Conservation (phyloP, 768 basidiomycete genomes). For the Pulveroboletus ravenelii region DNA sequence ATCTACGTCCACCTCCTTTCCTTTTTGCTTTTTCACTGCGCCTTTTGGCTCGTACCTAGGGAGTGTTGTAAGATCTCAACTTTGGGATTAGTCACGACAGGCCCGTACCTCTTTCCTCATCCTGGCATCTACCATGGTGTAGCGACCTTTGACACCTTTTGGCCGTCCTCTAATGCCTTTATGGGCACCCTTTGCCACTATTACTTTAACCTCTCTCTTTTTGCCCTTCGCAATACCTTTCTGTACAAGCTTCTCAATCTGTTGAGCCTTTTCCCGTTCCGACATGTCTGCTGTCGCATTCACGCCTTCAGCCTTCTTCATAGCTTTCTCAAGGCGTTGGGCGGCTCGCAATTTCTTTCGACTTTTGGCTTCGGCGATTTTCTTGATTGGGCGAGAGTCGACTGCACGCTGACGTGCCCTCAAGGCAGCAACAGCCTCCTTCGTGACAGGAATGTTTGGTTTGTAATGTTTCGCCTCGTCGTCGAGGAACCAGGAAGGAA, state of each 20-base stretch:
- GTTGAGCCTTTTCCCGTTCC: conserved; percentile 92
- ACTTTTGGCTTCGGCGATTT: conserved; percentile 97
- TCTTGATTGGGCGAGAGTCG: conserved; percentile 97
- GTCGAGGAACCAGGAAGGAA: conserved; percentile 96
- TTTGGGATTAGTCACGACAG: neutral
- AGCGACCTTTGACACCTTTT: conserved; percentile 93
- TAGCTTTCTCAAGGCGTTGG: conserved; percentile 81
- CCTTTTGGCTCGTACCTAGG: conserved; percentile 78
- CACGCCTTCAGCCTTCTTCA: conserved; percentile 95
- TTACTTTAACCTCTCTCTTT: conserved; percentile 75
- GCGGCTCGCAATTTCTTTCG: conserved; percentile 90
- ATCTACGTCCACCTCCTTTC: conserved; percentile 40
- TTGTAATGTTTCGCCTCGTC: conserved; percentile 94
- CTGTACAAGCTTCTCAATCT: conserved; percentile 88
- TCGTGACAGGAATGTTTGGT: conserved; percentile 92
- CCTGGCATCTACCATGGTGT: conserved; percentile 89
- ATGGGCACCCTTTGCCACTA: conserved; percentile 89
- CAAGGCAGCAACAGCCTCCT: conserved; percentile 84
- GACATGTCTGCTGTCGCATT: conserved; percentile 83
- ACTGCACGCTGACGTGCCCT: conserved; percentile 89
- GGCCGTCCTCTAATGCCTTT: conserved; percentile 90
- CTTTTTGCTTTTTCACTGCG: conserved; percentile 71
- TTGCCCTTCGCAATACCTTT: conserved; percentile 70
- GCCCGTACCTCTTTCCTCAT: conserved; percentile 82
- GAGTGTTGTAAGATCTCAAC: conserved; percentile 2